Evolutionary conservation across 441 rosid species (phyloP).

Genomic region (Populus tomentosa): DNA sequence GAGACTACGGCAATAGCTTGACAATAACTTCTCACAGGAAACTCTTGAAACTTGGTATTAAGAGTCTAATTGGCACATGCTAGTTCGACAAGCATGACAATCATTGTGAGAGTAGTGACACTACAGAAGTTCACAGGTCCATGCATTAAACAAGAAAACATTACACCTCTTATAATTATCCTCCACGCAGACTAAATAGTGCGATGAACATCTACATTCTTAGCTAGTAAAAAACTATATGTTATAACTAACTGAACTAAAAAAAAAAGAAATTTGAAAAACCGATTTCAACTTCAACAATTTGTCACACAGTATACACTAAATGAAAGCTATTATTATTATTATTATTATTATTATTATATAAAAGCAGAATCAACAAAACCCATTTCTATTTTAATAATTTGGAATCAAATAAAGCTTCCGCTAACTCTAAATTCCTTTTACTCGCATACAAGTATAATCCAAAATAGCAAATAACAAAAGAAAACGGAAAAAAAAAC

Average conservation of each 20-base stretch:
- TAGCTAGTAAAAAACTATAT: too few relatives aligned
- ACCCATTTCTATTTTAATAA: not conserved
- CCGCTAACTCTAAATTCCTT: not conserved
- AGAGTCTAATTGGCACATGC: not conserved
- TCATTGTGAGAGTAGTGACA: not conserved
- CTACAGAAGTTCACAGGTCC: not conserved
- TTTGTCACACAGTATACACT: not conserved
- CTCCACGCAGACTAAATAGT: too few relatives aligned
- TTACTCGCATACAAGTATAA: not conserved
- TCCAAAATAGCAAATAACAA: too few relatives aligned
- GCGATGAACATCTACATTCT: too few relatives aligned
- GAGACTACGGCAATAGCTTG: not conserved
- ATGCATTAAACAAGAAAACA: too few relatives aligned
- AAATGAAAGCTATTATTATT: not conserved
- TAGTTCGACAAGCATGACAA: not conserved
- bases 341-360: too few relatives aligned
- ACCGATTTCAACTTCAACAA: not conserved
- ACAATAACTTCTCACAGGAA: not conserved
- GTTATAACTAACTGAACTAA: too few relatives aligned
- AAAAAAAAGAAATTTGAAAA: too few relatives aligned
- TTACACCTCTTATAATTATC: not conserved
- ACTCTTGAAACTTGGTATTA: not conserved
- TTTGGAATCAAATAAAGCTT: not conserved
- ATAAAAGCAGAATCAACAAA: not conserved
- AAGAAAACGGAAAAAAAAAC: too few relatives aligned